Evolutionary conservation across 2,329 filamentous ascomycete genomes (phyloP).

Genomic region (Plectosphaerella plurivora): DNA sequence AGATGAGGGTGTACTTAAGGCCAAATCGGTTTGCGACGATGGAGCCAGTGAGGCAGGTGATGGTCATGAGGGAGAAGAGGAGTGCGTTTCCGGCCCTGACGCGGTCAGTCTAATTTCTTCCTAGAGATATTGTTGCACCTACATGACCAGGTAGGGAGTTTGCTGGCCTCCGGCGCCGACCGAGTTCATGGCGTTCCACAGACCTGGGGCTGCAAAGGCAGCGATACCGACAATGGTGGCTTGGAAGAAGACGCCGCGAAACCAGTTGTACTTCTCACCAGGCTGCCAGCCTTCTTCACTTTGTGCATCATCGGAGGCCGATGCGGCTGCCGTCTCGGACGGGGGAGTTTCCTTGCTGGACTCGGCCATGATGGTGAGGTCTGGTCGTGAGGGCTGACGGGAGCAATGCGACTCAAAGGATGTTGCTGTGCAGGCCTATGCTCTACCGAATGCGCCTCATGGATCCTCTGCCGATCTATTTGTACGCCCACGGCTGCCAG

Average conservation of each 20-base stretch:
- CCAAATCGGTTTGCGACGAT: constrained; percentile 27
- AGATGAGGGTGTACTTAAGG: constrained; percentile 23
- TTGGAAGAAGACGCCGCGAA: constrained; percentile 21
- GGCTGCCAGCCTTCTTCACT: background rate
- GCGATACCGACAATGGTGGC: constrained; percentile 18
- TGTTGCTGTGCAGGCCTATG: background rate
- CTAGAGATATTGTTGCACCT: background rate
- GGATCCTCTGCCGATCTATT: background rate
- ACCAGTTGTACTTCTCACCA: constrained; percentile 14
- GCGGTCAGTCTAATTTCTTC: background rate
- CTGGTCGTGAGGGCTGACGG: background rate
- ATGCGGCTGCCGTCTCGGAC: background rate
- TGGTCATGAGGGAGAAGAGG: constrained; percentile 28
- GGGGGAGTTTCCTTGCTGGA: background rate
- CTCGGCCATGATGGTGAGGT: background rate
- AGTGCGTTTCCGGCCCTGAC: constrained; percentile 28
- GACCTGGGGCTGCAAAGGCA: constrained; percentile 21
- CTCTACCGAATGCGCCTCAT: background rate
- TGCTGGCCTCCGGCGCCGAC: constrained; percentile 22
- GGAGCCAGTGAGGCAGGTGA: constrained; percentile 26
- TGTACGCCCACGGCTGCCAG: background rate
- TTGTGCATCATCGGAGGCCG: background rate
- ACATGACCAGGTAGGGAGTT: constrained; percentile 23
- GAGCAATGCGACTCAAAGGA: no score
- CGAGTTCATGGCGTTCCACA: constrained; percentile 25